These are phyloP conservation scores for Moniliella sp. DNA, from an alignment of 1,284 basidiomycete species.

Conservation along the genomic window DNA sequence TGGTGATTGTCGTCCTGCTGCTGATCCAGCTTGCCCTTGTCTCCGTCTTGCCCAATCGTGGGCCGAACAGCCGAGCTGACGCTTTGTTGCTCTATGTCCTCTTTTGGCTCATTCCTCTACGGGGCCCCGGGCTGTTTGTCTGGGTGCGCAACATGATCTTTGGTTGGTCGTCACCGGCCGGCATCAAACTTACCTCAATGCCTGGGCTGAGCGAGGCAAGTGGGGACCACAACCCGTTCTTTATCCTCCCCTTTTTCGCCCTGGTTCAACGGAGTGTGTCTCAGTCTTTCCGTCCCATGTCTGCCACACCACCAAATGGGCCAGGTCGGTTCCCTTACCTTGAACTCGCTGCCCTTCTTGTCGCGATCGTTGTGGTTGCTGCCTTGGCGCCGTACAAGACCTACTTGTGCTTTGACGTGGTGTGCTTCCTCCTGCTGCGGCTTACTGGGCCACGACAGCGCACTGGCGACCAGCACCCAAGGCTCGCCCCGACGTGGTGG, in stretches of 20 bases:
- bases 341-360: neutral
- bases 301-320: neutral
- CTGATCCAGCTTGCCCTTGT: too few relatives aligned
- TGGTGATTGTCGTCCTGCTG: too few relatives aligned
- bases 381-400: too few relatives aligned
- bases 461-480: too few relatives aligned
- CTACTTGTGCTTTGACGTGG: too few relatives aligned
- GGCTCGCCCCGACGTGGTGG: too few relatives aligned
- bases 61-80: too few relatives aligned
- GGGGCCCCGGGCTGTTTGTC: constrained; percentile 57
- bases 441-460: too few relatives aligned
- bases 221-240: neutral
- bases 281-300: neutral
- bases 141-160: constrained; percentile 54
- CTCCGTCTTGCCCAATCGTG: too few relatives aligned
- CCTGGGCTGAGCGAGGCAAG: neutral
- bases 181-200: neutral
- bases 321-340: neutral
- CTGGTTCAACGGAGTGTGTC: too few relatives aligned
- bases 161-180: neutral
- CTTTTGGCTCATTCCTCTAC: constrained; percentile 59
- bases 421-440: too few relatives aligned
- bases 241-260: neutral
- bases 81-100: constrained; percentile 61
- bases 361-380: too few relatives aligned